Evolutionary conservation across 148 eudicot species (phyloP).

Genomic region (Amaranthus cruentus): DNA sequence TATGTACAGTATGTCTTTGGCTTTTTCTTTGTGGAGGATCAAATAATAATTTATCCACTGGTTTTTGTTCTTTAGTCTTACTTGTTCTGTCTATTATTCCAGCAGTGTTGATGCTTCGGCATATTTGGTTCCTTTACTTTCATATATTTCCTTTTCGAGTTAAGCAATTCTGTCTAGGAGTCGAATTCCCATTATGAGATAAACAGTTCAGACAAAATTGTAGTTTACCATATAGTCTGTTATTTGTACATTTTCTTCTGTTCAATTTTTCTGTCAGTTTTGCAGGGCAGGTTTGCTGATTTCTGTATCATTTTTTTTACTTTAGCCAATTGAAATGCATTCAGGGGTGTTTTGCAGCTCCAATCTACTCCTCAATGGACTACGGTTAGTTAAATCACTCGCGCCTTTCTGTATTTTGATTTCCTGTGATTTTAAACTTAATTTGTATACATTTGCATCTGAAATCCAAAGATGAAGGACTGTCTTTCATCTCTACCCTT

Average conservation of each 20-base stretch:
- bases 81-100: slow-evolving; percentile 17
- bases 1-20: slow-evolving; percentile 28
- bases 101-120: slow-evolving; percentile 22
- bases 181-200: background rate
- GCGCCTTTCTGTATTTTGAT: no score
- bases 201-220: slow-evolving; percentile 1
- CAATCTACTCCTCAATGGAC: no score
- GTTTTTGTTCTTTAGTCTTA: slow-evolving; percentile 12
- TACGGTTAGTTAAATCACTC: no score
- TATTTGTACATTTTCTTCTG: background rate
- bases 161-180: background rate
- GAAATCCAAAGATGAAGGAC: no score
- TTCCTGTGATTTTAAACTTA: no score
- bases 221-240: background rate
- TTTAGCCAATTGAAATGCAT: no score
- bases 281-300: slow-evolving; percentile 4
- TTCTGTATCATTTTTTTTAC: background rate
- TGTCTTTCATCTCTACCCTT: no score
- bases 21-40: slow-evolving; percentile 20
- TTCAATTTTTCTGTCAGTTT: background rate
- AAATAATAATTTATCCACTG: slow-evolving; percentile 27
- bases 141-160: background rate
- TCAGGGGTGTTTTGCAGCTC: no score
- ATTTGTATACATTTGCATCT: no score
- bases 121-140: slow-evolving; percentile 6